A percentile compares a stretch with the other conserved stretches of the same genome.
Conservation (phyloP, 176 grass and related monocot species). For the Urochloa ruziziensis region DNA sequence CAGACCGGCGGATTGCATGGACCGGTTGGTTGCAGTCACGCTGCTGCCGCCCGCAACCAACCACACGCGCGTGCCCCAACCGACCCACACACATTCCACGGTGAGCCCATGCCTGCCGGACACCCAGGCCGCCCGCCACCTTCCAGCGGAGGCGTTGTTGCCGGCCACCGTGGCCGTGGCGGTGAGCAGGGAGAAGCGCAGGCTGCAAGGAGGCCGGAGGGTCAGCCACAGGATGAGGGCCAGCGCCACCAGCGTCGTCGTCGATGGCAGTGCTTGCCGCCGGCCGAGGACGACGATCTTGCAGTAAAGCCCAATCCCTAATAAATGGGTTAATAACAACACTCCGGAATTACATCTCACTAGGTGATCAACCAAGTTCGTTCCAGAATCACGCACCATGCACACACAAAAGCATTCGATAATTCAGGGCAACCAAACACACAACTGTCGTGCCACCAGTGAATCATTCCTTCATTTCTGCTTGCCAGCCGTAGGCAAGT, state of each 20-base stretch:
- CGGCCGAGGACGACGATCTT: too few species aligned
- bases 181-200: constrained; percentile 61
- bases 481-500: not conserved
- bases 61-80: too few species aligned
- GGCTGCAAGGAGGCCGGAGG: constrained; percentile 58
- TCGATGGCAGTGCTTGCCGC: too few species aligned
- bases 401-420: too few species aligned
- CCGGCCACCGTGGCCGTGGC: constrained; percentile 25
- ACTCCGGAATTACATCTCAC: too few species aligned
- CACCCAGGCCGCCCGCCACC: constrained; percentile 58
- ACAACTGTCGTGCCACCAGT: not conserved
- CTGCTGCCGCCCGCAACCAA: too few species aligned
- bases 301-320: too few species aligned
- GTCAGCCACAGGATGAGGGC: constrained; percentile 64
- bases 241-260: constrained; percentile 38
- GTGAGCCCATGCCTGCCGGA: constrained; percentile 47
- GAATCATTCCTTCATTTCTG: not conserved
- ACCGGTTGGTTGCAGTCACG: too few species aligned
- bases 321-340: too few species aligned
- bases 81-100: constrained; percentile 68
- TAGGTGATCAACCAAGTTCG: too few species aligned
- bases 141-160: constrained; percentile 62
- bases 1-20: too few species aligned
- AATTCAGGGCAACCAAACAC: not conserved
- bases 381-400: too few species aligned